Evolutionary conservation across 2,329 filamentous ascomycete species (phyloP).

Genomic region (Penicillium sp.): DNA sequence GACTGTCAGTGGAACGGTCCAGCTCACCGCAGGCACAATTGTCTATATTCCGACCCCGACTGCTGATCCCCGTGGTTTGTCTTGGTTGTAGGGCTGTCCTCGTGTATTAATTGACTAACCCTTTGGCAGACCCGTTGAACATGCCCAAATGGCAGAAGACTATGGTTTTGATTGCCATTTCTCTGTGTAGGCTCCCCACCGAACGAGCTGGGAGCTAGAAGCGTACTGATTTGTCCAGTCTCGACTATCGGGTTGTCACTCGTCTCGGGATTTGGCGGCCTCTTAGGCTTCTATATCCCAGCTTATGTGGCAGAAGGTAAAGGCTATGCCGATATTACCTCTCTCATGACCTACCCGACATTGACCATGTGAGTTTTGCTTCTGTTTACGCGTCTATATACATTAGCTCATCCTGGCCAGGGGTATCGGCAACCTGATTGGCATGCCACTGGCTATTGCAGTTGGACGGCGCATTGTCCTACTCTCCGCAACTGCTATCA

Average conservation of each 20-base stretch:
- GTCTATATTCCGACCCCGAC: constrained; percentile 40
- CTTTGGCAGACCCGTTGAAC: constrained; percentile 30
- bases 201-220: no score
- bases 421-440: constrained; percentile 36
- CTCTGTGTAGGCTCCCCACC: constrained; percentile 21
- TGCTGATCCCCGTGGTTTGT: constrained; percentile 32
- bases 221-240: constrained; percentile 33
- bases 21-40: constrained; percentile 34
- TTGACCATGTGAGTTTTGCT: constrained; percentile 27
- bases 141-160: constrained; percentile 31
- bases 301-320: constrained; percentile 40
- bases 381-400: no score
- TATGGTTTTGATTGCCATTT: constrained; percentile 29
- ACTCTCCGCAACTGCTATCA: constrained; percentile 31
- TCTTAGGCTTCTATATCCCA: constrained; percentile 46
- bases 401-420: constrained; percentile 11
- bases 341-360: constrained; percentile 39
- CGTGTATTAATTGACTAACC: background rate
- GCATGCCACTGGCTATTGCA: constrained; percentile 40
- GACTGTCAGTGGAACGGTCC: constrained; percentile 29
- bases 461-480: constrained; percentile 39
- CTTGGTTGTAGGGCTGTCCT: background rate
- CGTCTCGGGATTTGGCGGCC: constrained; percentile 46
- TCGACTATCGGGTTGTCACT: constrained; percentile 42
- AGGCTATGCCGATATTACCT: constrained; percentile 43